Evolutionary conservation across 805 yeast species (phyloP), one percentile per base, ranked within the genome.

Genomic region (Starmerella floris): DNA sequence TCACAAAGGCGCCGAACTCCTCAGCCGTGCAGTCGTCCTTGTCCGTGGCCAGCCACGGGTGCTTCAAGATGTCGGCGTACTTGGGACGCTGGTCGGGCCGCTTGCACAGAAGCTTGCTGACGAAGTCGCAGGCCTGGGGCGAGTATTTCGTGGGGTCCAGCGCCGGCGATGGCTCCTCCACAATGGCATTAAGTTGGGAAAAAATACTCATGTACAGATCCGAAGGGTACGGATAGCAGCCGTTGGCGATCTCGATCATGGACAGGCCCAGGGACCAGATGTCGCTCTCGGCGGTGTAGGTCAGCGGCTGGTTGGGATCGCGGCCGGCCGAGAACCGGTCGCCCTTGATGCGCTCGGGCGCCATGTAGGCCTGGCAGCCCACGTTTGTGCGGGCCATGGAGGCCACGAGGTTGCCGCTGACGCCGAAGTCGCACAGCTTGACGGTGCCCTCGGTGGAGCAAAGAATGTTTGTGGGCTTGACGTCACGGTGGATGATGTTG

Each of bases 341-440:
- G 16, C 51, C 52, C 44, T 52, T 51, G 53, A 91, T 91, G 56
- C 98, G 73, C 59, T 88, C 98, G 1, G 98, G 98, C 1, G 97
- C 97, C 97, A 91, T 91, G 62, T 88, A 88, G 1, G 94, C 81
- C 63, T 91, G 98, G 62, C 98, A 88, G 4, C 98, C 98, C 51
- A 88, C 84, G 54, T 91, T 88, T 0, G 98, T 88, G 55, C 84
- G 77, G 15, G 97, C 97, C 54, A 88, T 68, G 0, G 95, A 83
- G 2, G 96, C 95, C 20, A 91, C 97, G 48, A 88, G 66, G 57
- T 88, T 88, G 17, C 97, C 97, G 41, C 85, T 75, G 20, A 88
- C 98, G 41, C 98, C 98, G 62, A 88, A 88, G 63, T 88, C 98
- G 65, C 95, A 84, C 23, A 88, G 66, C 60, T 88, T 88, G 30